A percentile compares a stretch with the other conserved stretches of the same genome.
phyloP scores from a whole-genome alignment of 306 rosid genomes.

The Quercus rubra region DNA sequence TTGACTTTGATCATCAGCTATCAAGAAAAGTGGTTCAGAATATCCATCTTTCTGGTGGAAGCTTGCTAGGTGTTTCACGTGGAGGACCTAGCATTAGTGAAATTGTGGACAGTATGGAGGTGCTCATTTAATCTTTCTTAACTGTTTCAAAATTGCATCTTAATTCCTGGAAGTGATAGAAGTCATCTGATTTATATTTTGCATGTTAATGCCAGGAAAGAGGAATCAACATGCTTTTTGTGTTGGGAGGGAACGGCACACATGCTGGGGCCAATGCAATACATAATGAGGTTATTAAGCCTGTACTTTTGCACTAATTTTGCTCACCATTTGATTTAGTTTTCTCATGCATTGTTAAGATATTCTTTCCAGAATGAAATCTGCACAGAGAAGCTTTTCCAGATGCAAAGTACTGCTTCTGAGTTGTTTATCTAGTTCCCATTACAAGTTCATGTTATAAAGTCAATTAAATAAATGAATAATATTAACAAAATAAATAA shows the following conservation, averaged over 20 bases:
- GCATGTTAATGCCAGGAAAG: conserved; percentile 59
- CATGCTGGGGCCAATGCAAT: conserved; percentile 98
- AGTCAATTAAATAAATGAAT: background rate
- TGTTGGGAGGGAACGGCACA: conserved; percentile 97
- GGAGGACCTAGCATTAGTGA: conserved; percentile 77
- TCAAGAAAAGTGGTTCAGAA: conserved; percentile 94
- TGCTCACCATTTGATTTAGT: conserved; percentile 1
- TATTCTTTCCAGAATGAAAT: background rate
- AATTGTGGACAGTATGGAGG: conserved; percentile 87
- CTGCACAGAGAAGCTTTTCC: background rate
- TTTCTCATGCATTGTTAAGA: background rate
- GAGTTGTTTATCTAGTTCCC: background rate
- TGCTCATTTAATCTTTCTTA: conserved; percentile 22
- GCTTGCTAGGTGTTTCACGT: conserved; percentile 96
- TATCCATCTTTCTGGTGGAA: conserved; percentile 99
- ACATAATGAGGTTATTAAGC: conserved; percentile 75
- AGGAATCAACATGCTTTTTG: conserved; percentile 95
- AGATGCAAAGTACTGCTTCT: background rate
- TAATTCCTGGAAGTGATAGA: conserved; percentile 2
- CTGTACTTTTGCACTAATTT: conserved; percentile 5
- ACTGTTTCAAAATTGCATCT: background rate
- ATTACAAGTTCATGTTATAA: background rate
- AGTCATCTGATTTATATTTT: conserved; percentile 13
- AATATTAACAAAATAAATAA: background rate
- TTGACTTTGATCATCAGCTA: conserved; percentile 50